Conservation (phyloP, 495 filamentous ascomycete species). For the Penicillium flavigenum region DNA sequence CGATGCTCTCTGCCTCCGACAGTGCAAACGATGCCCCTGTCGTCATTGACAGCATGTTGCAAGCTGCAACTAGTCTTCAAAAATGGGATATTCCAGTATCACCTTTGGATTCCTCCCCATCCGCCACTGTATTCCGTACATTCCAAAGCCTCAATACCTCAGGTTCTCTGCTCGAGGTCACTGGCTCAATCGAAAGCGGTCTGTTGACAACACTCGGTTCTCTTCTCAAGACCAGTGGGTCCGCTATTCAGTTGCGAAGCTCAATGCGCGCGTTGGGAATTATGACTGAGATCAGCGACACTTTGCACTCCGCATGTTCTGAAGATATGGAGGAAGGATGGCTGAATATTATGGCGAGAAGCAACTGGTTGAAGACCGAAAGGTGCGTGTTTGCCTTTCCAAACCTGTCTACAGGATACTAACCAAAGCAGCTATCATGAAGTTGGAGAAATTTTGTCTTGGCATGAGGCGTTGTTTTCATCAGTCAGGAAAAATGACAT, state of each 20-base stretch:
- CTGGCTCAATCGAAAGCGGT: constrained; percentile 57
- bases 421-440: constrained; percentile 68
- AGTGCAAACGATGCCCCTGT: constrained; percentile 29
- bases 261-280: constrained; percentile 71
- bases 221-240: constrained; percentile 55
- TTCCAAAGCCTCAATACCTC: constrained; percentile 78
- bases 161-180: constrained; percentile 50
- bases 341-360: constrained; percentile 60
- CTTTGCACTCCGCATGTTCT: constrained; percentile 57
- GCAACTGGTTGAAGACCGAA: constrained; percentile 74
- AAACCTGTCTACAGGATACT: constrained; percentile 15
- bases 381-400: constrained; percentile 50
- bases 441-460: constrained; percentile 75
- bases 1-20: constrained; percentile 37
- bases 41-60: constrained; percentile 68
- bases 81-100: constrained; percentile 90
- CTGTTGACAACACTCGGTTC: constrained; percentile 62
- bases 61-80: constrained; percentile 80
- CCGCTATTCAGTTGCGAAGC: constrained; percentile 58
- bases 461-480: constrained; percentile 77
- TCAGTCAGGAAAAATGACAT: constrained; percentile 66
- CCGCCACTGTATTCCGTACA: constrained; percentile 70
- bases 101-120: constrained; percentile 54
- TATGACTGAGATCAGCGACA: constrained; percentile 78
- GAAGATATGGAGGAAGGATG: constrained; percentile 63